Evolutionary conservation across 2,329 filamentous ascomycete species (phyloP), one percentile per base, ranked within the genome.

Genomic region (Exophiala dermatitidis): DNA sequence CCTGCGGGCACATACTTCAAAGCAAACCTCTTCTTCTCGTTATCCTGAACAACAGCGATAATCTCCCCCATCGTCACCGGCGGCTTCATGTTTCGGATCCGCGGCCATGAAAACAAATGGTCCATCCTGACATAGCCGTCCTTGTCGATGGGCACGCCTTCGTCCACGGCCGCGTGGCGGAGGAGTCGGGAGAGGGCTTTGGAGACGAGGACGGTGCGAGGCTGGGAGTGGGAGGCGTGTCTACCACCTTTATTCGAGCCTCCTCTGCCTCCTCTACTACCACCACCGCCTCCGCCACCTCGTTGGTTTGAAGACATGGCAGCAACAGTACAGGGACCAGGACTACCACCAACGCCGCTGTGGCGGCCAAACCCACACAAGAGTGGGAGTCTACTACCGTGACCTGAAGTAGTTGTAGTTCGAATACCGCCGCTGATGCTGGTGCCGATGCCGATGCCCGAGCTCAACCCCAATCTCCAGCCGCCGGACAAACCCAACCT

Each of bases 21-120:
- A 1, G 83, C 81, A 74, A 94, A 98, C 37, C 93, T 86, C 70
- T 96, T 86, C 73, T 98, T 98, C 65, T 91, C 87, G 66, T 89
- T 94, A 46, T 79, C 79, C 9, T 74, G 70, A 8, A 96, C 90
- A 10, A 85, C 78, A 6, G 76, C 68, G 50, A 80, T 75, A 58
- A 98, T 77, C 61, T 96, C 91, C 2, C 76, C 72, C 53, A 95
- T 79, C 0, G 85, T 86, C n/a, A 86, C 80, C 3, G 56, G 48
- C 7, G 61, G 61, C 57, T 86, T 77, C 6, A 95, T 76, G 3
- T 80, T 81, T 58, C 80, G 81, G 50, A 96, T 70, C 42, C 76
- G 78, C 48, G 74, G 74, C 67, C 79, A 82, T 63, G 72, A 70
- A 34, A 85, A 73, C 76, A 83, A 72, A 58, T 83, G 80, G 31